These are phyloP conservation scores for Talaromyces sp. DNA, from an alignment of 2,329 filamentous ascomycete species.

Conservation along the genomic window DNA sequence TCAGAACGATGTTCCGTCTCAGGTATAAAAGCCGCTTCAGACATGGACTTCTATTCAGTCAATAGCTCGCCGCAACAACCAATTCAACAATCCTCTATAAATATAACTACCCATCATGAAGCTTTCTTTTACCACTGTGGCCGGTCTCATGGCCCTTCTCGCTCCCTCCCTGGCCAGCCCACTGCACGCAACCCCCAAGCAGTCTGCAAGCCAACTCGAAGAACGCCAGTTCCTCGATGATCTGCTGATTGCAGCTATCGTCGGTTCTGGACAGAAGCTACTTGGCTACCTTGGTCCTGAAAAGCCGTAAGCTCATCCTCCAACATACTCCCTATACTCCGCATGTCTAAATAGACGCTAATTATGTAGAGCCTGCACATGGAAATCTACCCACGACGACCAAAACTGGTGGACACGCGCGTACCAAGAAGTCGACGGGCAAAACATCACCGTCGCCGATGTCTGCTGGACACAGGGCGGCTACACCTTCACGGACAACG, in stretches of 20 bases:
- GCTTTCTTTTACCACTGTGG: background rate
- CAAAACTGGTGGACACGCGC: background rate
- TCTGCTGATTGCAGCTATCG: background rate
- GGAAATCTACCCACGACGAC: background rate
- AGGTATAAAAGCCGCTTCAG: background rate
- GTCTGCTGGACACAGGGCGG: constrained; percentile 2
- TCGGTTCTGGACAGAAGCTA: background rate
- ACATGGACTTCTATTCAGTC: too few relatives aligned
- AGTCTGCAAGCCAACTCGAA: background rate
- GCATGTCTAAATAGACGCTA: too few relatives aligned
- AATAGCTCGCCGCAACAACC: too few relatives aligned
- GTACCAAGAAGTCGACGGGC: background rate
- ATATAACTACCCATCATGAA: background rate
- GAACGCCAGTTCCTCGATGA: background rate
- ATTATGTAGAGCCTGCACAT: background rate
- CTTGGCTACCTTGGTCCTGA: background rate
- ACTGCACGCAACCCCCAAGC: background rate
- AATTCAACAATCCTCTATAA: background rate
- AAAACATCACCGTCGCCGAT: background rate
- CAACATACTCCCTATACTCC: too few relatives aligned
- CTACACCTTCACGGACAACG: background rate
- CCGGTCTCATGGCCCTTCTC: background rate
- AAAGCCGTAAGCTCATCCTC: too few relatives aligned
- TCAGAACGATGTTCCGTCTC: background rate
- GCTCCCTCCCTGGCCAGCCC: too few relatives aligned